Percentiles rank a stretch among this genome's conserved stretches.
These are phyloP conservation scores for Solanum peruvianum DNA, from an alignment of 257 asterid genomes.

Conservation along the genomic window DNA sequence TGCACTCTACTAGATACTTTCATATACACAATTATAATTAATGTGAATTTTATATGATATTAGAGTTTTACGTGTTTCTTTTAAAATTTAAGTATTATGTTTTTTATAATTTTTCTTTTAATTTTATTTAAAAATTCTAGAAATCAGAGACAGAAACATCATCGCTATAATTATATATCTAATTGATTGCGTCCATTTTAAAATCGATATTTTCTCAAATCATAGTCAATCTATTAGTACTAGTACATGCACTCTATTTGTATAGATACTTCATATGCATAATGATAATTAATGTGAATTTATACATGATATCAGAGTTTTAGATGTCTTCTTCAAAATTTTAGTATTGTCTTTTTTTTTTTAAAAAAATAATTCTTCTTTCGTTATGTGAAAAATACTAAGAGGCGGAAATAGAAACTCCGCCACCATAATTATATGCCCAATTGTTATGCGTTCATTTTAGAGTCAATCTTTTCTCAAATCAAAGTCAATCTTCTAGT, in stretches of 20 bases:
- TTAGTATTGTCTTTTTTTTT: no score
- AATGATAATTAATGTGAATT: not conserved
- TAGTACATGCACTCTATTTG: not conserved
- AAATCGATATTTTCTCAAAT: no score
- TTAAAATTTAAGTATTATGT: no score
- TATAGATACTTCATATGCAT: not conserved
- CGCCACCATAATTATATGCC: not conserved
- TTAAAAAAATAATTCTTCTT: not conserved
- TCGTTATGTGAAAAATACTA: rapidly evolving
- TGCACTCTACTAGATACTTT: not conserved
- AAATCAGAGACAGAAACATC: no score
- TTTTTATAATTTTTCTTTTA: no score
- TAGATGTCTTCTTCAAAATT: not conserved
- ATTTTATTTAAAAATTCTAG: no score
- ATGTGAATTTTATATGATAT: not conserved
- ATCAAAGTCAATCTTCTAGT: not conserved
- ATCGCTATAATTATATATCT: no score
- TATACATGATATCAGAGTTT: not conserved
- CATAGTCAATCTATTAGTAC: no score
- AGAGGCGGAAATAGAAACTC: not conserved
- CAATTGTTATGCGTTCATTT: no score
- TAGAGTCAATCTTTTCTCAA: not conserved
- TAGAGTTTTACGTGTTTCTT: not conserved
- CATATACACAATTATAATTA: not conserved
- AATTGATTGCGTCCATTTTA: no score